Evolutionary conservation across 306 rosid genomes (phyloP).

Genomic region (Lagenaria siceraria): DNA sequence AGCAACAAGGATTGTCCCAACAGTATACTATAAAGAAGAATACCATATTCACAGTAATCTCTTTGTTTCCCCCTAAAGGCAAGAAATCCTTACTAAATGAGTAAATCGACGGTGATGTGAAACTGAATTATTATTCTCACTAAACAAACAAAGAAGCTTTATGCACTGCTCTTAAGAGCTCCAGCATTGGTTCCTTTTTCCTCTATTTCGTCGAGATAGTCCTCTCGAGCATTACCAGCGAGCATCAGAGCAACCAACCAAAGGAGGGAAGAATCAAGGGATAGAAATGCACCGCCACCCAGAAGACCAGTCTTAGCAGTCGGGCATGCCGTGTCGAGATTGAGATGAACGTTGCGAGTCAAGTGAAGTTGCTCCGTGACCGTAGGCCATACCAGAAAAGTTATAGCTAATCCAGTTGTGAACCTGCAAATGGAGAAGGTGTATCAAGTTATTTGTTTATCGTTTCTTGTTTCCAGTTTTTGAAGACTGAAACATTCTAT

Average conservation of each 20-base stretch:
- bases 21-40: neutral
- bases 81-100: neutral
- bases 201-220: conserved; percentile 44
- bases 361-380: conserved; percentile 40
- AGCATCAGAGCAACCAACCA: conserved; percentile 89
- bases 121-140: neutral
- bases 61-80: no score
- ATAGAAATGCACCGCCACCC: conserved; percentile 84
- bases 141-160: neutral
- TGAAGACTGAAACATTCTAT: no score
- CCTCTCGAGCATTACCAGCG: conserved; percentile 70
- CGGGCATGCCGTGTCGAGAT: conserved; percentile 27
- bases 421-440: conserved; percentile 24
- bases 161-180: neutral
- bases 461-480: no score
- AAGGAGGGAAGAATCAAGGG: conserved; percentile 67
- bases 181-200: neutral
- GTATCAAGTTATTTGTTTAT: neutral
- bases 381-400: conserved; percentile 46
- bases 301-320: conserved; percentile 78
- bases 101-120: neutral
- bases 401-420: conserved; percentile 44
- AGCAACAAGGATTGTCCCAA: neutral
- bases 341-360: conserved; percentile 20
- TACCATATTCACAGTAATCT: neutral